Percentiles rank a stretch among this genome's conserved stretches.
Evolutionary conservation across 352 stramenopile genomes (phyloP).

Genomic region (Phytopythium helicoides): DNA sequence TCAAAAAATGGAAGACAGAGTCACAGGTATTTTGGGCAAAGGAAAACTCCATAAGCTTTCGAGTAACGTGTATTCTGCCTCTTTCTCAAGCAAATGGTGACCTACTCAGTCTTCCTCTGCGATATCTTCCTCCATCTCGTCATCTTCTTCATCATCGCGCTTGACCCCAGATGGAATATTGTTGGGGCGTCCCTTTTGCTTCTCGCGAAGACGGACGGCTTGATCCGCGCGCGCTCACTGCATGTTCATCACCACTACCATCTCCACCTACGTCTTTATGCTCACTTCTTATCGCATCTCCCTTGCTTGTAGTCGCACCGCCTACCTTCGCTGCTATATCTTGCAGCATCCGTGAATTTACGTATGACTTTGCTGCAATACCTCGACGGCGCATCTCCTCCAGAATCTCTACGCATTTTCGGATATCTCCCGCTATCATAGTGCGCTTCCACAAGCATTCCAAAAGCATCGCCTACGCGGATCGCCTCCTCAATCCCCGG

Average conservation of each 20-base stretch:
- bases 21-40: too few relatives aligned
- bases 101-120: conserved; percentile 49
- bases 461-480: conserved; percentile 87
- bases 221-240: conserved; percentile 13
- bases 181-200: conserved; percentile 17
- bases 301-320: conserved; percentile 18
- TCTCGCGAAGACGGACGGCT: conserved; percentile 27
- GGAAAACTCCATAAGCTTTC: too few relatives aligned
- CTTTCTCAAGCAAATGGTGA: background rate
- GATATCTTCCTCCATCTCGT: conserved; percentile 84
- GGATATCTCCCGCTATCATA: conserved; percentile 58
- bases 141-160: conserved; percentile 45
- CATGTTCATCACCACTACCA: conserved; percentile 8
- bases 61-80: too few relatives aligned
- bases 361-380: conserved; percentile 67
- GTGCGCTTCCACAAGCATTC: conserved; percentile 82
- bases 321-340: conserved; percentile 63
- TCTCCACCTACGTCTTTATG: conserved; percentile 22
- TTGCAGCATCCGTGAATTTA: conserved; percentile 68
- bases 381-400: conserved; percentile 74
- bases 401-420: conserved; percentile 68
- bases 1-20: background rate
- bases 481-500: conserved; percentile 85
- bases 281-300: conserved; percentile 20
- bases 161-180: conserved; percentile 5